A percentile compares a stretch with the other conserved stretches of the same genome.
Evolutionary conservation across 176 grass and related monocot species (phyloP).

Genomic region (Tuctoria greenei): DNA sequence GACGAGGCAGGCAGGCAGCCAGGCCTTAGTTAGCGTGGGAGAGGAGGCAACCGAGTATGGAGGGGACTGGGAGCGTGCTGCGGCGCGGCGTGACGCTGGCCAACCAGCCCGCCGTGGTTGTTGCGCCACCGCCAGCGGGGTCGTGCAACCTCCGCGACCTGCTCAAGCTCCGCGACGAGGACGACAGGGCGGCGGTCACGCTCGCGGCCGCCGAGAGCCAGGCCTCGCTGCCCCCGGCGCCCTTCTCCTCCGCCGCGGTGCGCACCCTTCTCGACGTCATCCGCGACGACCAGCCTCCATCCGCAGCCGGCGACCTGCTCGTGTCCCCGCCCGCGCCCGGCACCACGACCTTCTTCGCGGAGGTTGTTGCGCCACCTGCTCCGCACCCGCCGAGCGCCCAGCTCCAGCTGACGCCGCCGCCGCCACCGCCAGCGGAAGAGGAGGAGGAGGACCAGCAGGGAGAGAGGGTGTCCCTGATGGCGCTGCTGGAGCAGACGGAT

Average conservation of each 20-base stretch:
- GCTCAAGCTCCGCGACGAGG: constrained; percentile 55
- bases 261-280: constrained; percentile 45
- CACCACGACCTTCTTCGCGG: background rate
- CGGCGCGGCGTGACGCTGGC: constrained; percentile 78
- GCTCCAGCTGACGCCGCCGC: no score
- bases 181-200: constrained; percentile 48
- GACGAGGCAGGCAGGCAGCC: no score
- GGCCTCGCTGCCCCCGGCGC: constrained; percentile 26
- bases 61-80: constrained; percentile 58
- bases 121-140: constrained; percentile 13
- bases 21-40: background rate
- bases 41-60: no score
- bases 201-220: constrained; percentile 37
- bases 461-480: constrained; percentile 82
- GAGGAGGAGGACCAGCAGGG: constrained; percentile 27
- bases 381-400: background rate
- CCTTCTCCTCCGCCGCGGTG: constrained; percentile 34
- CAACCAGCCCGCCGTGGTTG: constrained; percentile 68
- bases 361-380: background rate
- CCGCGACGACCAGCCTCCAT: constrained; percentile 49
- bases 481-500: constrained; percentile 90
- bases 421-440: background rate
- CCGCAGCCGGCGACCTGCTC: background rate
- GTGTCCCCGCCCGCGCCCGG: constrained; percentile 15
- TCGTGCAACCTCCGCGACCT: constrained; percentile 64